These are phyloP conservation scores for Fragosphaeria purpurea DNA, from an alignment of 2,329 filamentous ascomycete genomes.

Conservation along the genomic window DNA sequence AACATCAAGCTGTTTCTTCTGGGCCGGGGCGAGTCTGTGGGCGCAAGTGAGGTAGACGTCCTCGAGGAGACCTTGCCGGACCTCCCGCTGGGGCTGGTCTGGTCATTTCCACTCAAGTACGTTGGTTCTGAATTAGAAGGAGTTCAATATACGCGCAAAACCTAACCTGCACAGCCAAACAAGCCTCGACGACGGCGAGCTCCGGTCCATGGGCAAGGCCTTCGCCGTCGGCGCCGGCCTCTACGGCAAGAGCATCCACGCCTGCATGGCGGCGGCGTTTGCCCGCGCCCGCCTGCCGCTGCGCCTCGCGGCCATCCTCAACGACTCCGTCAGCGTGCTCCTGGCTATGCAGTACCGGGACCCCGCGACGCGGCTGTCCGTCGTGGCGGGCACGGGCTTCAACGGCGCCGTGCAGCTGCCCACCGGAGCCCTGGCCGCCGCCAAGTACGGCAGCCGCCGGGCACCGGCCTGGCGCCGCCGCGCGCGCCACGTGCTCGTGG, in stretches of 20 bases:
- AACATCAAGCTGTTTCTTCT: neutral
- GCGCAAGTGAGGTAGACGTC: too few species aligned
- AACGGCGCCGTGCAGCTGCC: slow-evolving; percentile 1
- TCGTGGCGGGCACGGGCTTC: slow-evolving; percentile 2
- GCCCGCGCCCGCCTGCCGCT: neutral
- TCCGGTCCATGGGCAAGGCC: neutral
- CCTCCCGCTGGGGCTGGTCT: neutral
- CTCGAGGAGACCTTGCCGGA: too few species aligned
- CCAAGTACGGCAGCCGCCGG: neutral
- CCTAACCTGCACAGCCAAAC: neutral
- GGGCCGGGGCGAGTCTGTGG: too few species aligned
- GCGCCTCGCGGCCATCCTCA: neutral
- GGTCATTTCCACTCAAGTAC: neutral
- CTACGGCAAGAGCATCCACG: neutral
- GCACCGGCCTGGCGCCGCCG: neutral
- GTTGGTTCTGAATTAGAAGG: neutral
- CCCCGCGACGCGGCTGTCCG: neutral
- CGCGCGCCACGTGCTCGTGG: neutral
- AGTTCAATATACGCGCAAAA: too few species aligned
- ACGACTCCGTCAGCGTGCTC: slow-evolving; percentile 3
- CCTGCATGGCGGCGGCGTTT: neutral
- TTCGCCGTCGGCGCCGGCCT: neutral
- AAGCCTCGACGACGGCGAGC: neutral
- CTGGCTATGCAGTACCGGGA: neutral
- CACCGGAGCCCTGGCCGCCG: neutral